Percentiles rank a stretch among this genome's conserved stretches.
phyloP scores from a whole-genome alignment of 2,329 filamentous ascomycete genomes.

The Podosphaera xanthii region DNA sequence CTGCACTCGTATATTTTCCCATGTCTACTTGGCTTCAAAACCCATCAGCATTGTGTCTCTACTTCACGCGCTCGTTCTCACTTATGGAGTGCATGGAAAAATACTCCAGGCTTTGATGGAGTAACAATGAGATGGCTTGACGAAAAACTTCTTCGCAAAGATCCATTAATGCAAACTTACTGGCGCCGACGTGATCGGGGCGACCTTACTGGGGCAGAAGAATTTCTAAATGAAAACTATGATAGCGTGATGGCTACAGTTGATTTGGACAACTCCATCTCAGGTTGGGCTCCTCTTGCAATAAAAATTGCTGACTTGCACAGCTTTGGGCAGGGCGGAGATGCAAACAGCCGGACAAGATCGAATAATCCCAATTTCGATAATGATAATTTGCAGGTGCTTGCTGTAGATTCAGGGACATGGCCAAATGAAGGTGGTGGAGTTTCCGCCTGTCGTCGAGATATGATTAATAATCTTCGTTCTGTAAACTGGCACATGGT shows the following conservation, averaged over 20 bases:
- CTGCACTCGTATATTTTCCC: conserved; percentile 11
- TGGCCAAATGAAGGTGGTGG: conserved; percentile 20
- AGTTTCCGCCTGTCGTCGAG: conserved; percentile 26
- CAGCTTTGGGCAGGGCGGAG: conserved; percentile 18
- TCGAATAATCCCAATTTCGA: conserved; percentile 21
- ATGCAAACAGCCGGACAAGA: conserved; percentile 18
- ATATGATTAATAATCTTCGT: conserved; percentile 25
- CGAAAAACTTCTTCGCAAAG: conserved; percentile 21
- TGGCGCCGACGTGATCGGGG: conserved; percentile 20
- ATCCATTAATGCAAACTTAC: conserved; percentile 19
- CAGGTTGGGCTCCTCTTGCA: conserved; percentile 16
- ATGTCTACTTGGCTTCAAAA: conserved; percentile 18
- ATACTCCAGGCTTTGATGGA: conserved; percentile 21
- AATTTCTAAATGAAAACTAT: conserved; percentile 18
- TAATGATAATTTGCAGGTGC: conserved; percentile 20
- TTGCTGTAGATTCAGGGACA: conserved; percentile 16
- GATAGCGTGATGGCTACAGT: conserved; percentile 16
- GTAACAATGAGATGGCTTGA: conserved; percentile 25
- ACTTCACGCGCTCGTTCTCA: conserved; percentile 22
- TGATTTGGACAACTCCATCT: conserved; percentile 16
- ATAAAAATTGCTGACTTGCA: conserved; percentile 19
- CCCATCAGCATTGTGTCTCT: conserved; percentile 18
- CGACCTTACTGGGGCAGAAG: conserved; percentile 19
- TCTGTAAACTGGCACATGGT: conserved; percentile 28
- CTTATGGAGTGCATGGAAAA: conserved; percentile 26